Conservation (phyloP, 495 filamentous ascomycete genomes). For the Annulohypoxylon stygium region DNA sequence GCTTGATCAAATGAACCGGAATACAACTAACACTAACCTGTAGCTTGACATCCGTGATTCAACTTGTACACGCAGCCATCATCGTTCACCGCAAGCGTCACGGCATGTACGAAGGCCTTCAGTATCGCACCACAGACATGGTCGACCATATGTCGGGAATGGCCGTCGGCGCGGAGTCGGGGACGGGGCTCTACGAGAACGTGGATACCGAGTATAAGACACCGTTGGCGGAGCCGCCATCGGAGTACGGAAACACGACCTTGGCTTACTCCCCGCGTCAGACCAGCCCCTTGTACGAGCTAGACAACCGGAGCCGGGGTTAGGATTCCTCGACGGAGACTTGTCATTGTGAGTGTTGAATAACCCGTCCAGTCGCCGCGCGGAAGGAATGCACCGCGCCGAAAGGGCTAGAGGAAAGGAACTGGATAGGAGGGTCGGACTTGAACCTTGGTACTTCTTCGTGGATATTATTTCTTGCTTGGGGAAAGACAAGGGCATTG, state of each 20-base stretch:
- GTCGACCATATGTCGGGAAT: constrained; percentile 11
- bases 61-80: constrained; percentile 42
- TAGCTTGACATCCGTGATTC: constrained; percentile 37
- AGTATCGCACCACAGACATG: constrained; percentile 34
- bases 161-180: not conserved
- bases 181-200: constrained; percentile 8
- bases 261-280: not conserved
- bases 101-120: constrained; percentile 28
- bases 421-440: constrained; percentile 1
- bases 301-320: constrained; percentile 24
- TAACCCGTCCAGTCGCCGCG: not conserved
- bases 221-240: constrained; percentile 10
- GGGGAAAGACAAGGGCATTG: not conserved
- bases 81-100: constrained; percentile 45
- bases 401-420: not conserved
- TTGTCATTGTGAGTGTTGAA: not conserved
- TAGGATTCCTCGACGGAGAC: not conserved
- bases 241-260: constrained; percentile 1
- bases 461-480: constrained; percentile 1
- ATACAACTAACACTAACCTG: constrained; percentile 14
- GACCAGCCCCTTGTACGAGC: constrained; percentile 26
- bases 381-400: not conserved
- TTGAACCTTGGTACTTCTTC: not conserved
- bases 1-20: too few species aligned
- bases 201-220: constrained; percentile 40